These are phyloP conservation scores for Dimocarpus longan DNA, from an alignment of 345 rosid genomes.

Conservation along the genomic window DNA sequence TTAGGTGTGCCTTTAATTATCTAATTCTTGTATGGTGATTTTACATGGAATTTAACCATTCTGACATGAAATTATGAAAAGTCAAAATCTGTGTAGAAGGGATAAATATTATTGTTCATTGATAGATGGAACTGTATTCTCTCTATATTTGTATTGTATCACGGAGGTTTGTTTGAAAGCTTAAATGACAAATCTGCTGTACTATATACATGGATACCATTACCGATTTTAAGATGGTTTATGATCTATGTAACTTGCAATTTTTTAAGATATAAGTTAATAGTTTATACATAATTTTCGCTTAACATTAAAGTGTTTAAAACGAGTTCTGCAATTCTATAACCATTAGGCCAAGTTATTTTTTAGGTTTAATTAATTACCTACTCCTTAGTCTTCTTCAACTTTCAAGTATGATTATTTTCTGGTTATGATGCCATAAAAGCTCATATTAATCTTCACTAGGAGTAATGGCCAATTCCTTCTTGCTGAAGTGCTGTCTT, in stretches of 20 bases:
- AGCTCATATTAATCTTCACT: neutral
- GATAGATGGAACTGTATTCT: neutral
- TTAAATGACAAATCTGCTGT: neutral
- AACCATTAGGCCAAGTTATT: neutral
- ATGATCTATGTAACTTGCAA: neutral
- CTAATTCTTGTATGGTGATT: neutral
- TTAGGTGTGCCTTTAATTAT: neutral
- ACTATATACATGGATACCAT: too few species aligned
- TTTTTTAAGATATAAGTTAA: neutral
- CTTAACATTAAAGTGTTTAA: neutral
- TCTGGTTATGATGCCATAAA: neutral
- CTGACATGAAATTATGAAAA: neutral
- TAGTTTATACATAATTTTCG: neutral
- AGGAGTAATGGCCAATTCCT: neutral
- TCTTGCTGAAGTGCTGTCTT: neutral
- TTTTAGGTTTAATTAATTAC: neutral
- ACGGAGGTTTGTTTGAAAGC: neutral
- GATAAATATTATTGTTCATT: neutral
- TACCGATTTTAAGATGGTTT: neutral
- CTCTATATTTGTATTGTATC: neutral
- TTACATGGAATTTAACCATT: neutral
- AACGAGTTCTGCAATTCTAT: neutral
- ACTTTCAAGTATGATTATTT: too few species aligned
- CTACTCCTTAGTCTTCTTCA: neutral
- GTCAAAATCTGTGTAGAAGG: neutral